Evolutionary conservation across 352 stramenopile genomes (phyloP), one percentile per base, ranked within the genome.

Genomic region (Pythium coloratum): DNA sequence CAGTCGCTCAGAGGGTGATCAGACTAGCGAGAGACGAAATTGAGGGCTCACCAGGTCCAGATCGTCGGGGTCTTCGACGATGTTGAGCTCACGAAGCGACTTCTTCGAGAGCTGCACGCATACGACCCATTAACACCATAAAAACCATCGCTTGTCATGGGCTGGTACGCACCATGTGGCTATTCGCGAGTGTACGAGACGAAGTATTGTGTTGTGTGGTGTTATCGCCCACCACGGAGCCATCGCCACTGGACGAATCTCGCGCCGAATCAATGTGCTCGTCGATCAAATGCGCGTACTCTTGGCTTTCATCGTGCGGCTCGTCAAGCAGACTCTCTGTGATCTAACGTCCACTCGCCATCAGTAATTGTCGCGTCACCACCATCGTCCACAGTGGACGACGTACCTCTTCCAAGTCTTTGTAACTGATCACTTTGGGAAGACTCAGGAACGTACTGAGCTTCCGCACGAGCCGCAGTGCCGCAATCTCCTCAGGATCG

Each of bases 391-490:
- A 0, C 20, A 24, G 20, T 24, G 20, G 20, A 13, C 5, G 16
- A 44, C 72, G 20, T 40, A 88, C 82, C 72, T 80, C 75, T 71
- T 92, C 82, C 3, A 92, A 60, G 26, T 92, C 84, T 16, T 77
- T 70, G 66, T 89, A 90, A 61, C 84, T 92, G 64, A 92, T 90
- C 40, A 87, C 76, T 18, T 82, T 83, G 10, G 84, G 84, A 0
- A 92, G 55, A 59, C 80, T 90, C 24, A 92, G 69, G 46, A 90
- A 90, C 28, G 79, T 78, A 44, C 84, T 92, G 16, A 92, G 67
- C 32, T 77, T 90, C 13, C 79, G 80, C 7, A 79, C 82, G 16
- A 92, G 69, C 1, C 72, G 76, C 51, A 89, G 72, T 20, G 83
- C 73, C 24, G 80, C 80, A 6, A 72, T 71, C 6, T 66, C 64